Conservation (phyloP, 768 basidiomycete species). For the Porpolomopsis calyptriformis region DNA sequence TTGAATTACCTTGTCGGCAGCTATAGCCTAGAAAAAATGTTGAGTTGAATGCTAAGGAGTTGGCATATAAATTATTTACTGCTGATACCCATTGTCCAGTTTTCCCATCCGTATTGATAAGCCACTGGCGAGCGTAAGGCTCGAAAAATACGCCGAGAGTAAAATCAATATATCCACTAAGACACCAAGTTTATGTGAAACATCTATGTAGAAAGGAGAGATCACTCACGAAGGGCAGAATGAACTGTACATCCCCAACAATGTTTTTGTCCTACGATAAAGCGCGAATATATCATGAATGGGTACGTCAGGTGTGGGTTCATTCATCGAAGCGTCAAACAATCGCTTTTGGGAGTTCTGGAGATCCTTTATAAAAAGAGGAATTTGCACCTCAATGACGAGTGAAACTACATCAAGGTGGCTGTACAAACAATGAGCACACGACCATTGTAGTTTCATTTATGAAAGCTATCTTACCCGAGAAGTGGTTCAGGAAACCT, state of each 20-base stretch:
- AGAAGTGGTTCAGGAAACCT: conserved; percentile 77
- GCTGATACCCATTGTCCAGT: conserved; percentile 92
- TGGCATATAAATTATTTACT: conserved; percentile 36
- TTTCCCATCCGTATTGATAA: conserved; percentile 79
- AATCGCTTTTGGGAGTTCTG: conserved; percentile 61
- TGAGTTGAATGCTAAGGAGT: neutral
- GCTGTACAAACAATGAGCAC: conserved; percentile 23
- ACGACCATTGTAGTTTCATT: neutral
- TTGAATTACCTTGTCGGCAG: conserved; percentile 59
- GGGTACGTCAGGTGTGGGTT: conserved; percentile 76
- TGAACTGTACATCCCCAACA: conserved; percentile 71
- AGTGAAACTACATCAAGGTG: conserved; percentile 68
- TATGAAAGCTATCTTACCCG: conserved; percentile 40
- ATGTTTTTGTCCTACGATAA: conserved; percentile 65
- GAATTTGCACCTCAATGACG: conserved; percentile 56
- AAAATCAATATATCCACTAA: conserved; percentile 50
- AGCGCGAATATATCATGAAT: conserved; percentile 86
- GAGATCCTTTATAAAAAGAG: conserved; percentile 56
- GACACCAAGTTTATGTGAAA: conserved; percentile 2
- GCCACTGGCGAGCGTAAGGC: conserved; percentile 80
- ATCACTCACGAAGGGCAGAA: conserved; percentile 66
- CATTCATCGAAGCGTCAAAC: conserved; percentile 77
- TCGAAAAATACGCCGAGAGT: conserved; percentile 74
- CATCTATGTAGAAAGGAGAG: neutral
- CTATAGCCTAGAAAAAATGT: conserved; percentile 52